Percentiles rank a stretch among this genome's conserved stretches.
phyloP scores from a whole-genome alignment of 768 basidiomycete species.

The Leucogyrophana mollusca region DNA sequence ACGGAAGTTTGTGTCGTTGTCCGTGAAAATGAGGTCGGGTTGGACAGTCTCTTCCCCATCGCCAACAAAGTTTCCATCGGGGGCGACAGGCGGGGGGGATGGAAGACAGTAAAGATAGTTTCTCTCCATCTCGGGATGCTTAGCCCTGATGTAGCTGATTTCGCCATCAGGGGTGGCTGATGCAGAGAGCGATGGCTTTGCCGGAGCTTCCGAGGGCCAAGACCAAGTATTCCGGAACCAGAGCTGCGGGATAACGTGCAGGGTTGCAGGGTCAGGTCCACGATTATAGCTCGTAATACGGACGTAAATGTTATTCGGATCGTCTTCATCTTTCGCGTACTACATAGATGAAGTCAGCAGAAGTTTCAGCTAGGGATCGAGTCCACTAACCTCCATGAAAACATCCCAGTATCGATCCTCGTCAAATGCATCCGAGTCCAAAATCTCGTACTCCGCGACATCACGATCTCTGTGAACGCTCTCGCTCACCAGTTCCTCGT shows the following conservation, averaged over 20 bases:
- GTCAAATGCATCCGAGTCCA: conserved; percentile 90
- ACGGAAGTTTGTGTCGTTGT: conserved; percentile 95
- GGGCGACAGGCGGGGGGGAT: conserved; percentile 86
- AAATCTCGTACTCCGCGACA: conserved; percentile 88
- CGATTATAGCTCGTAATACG: conserved; percentile 97
- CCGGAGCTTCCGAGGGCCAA: conserved; percentile 72
- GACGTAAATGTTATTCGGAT: conserved; percentile 83
- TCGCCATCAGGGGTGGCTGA: conserved; percentile 46
- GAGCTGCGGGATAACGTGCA: conserved; percentile 93
- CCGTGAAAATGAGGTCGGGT: conserved; percentile 90
- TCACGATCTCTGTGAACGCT: conserved; percentile 80
- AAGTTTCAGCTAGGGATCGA: conserved; percentile 6
- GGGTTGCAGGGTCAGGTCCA: conserved; percentile 89
- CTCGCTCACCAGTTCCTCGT: conserved; percentile 89
- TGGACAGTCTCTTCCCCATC: conserved; percentile 61
- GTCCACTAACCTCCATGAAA: conserved; percentile 81
- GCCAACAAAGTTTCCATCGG: conserved; percentile 59
- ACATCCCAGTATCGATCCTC: conserved; percentile 98
- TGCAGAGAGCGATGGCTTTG: conserved; percentile 59
- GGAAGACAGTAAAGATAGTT: conserved; percentile 87
- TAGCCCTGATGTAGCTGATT: conserved; percentile 62
- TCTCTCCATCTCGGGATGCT: conserved; percentile 73
- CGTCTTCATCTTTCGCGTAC: conserved; percentile 98
- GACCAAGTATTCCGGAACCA: conserved; percentile 99
- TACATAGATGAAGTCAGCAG: conserved; percentile 28